Evolutionary conservation across 1,284 basidiomycete genomes (phyloP), one percentile per base, ranked within the genome.

Genomic region (Irpex lacteus): DNA sequence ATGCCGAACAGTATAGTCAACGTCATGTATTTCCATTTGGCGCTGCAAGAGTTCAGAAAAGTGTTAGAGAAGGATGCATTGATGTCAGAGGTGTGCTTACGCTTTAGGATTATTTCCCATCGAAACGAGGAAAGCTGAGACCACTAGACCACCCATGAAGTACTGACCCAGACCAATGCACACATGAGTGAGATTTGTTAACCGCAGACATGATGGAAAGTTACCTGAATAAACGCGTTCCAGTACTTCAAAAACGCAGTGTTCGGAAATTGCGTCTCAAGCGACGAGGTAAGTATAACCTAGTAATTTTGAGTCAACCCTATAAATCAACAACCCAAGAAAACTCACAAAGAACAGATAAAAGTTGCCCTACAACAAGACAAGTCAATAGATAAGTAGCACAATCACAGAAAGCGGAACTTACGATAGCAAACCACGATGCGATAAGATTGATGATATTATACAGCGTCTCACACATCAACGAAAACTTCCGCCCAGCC

Each of bases 51-150:
- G n/a, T n/a, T n/a, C n/a, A n/a, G n/a, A n/a, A n/a, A n/a, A n/a
- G n/a, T n/a, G n/a, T n/a, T n/a, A n/a, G n/a, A n/a, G n/a, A n/a
- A n/a, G n/a, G n/a, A n/a, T n/a, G n/a, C n/a, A n/a, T n/a, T n/a
- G n/a, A n/a, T n/a, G n/a, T n/a, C n/a, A n/a, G n/a, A n/a, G n/a
- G n/a, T n/a, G n/a, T n/a, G n/a, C n/a, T n/a, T n/a, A 94, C 86
- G 94, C 91, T 77, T 90, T 87, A 1, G 97, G 97, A 67, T 95
- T 90, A 75, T 98, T 99, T 4, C 98, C 97, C 92, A 99, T 96
- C 0, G 95, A 93, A 75, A 99, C 93, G 18, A 98, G 82, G 82
- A 99, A 98, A 70, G 90, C 93, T 0, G 92, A 90, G 15, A 96
- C 84, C 15, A 98, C 84, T 44, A 95, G 85, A 2, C 92, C 93